A percentile compares a stretch with the other conserved stretches of the same genome.
phyloP scores from a whole-genome alignment of 805 yeast species.

The Metschnikowia gelsemii region DNA sequence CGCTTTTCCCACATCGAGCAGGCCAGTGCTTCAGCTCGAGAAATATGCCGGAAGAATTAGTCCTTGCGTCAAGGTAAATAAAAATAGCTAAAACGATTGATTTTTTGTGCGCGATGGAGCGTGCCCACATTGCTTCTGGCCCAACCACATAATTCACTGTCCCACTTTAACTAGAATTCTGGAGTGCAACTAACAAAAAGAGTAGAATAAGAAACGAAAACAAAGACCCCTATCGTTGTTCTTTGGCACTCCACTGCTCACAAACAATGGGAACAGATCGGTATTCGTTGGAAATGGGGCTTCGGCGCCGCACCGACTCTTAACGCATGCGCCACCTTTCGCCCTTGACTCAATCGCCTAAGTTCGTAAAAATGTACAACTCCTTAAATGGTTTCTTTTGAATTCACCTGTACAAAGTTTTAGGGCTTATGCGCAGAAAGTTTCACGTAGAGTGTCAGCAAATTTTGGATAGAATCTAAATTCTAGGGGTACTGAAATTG shows the following conservation, averaged over 20 bases:
- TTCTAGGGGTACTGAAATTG: no score
- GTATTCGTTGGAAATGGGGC: slow-evolving; percentile 1
- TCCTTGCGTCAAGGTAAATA: not conserved
- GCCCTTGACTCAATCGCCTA: slow-evolving; percentile 3
- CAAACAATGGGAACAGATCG: slow-evolving; percentile 8
- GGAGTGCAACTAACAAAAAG: not conserved
- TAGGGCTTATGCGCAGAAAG: no score
- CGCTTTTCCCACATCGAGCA: not conserved
- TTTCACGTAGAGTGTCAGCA: no score
- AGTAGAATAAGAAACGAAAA: not conserved
- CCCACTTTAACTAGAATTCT: no score
- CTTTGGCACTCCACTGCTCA: not conserved
- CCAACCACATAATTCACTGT: no score
- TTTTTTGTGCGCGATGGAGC: not conserved
- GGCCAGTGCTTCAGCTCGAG: not conserved
- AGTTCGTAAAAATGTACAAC: not conserved
- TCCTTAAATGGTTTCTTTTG: no score
- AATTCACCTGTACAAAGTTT: no score
- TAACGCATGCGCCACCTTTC: slow-evolving; percentile 6
- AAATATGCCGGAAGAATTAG: slow-evolving; percentile 3
- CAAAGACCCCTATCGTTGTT: not conserved
- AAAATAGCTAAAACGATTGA: not conserved
- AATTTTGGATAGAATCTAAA: no score
- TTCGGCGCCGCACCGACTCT: slow-evolving; percentile 9
- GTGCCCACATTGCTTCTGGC: not conserved